Evolutionary conservation across 1,139 yeast genomes (phyloP).

Genomic region (Kluyveromyces sp.): DNA sequence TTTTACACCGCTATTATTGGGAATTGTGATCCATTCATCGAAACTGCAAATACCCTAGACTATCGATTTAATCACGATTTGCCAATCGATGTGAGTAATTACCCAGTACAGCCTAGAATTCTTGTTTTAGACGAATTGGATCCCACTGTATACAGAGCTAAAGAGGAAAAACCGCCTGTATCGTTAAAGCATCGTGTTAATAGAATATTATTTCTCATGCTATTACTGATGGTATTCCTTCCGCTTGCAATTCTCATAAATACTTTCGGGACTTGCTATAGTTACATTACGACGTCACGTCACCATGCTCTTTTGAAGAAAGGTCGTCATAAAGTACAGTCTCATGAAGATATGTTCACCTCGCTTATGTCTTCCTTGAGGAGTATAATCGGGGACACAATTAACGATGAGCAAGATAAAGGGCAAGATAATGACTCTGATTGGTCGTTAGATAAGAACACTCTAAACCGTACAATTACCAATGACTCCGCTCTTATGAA

Average conservation of each 20-base stretch:
- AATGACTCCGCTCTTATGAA: constrained; percentile 2
- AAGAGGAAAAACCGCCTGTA: not conserved
- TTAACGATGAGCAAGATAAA: constrained; percentile 10
- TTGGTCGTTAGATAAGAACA: constrained; percentile 6
- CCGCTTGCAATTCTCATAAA: constrained; percentile 25
- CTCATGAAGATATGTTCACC: constrained; percentile 9
- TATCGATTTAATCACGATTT: constrained; percentile 25
- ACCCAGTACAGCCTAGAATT: constrained; percentile 39
- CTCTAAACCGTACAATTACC: constrained; percentile 5
- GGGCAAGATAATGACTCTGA: constrained; percentile 2
- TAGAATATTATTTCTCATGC: constrained; percentile 8
- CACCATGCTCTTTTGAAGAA: constrained; percentile 19
- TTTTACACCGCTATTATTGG: constrained; percentile 46
- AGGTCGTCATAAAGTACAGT: constrained; percentile 17
- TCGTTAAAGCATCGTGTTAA: not conserved
- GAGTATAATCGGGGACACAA: constrained; percentile 3
- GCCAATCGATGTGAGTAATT: constrained; percentile 18
- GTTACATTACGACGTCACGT: constrained; percentile 21
- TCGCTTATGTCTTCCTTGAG: not conserved
- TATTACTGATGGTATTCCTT: constrained; percentile 14
- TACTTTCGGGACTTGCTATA: constrained; percentile 24
- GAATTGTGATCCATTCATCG: constrained; percentile 40
- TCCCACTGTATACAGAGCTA: constrained; percentile 9
- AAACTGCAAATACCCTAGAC: constrained; percentile 29
- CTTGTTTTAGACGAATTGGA: constrained; percentile 43